These are phyloP conservation scores for Lecanicillium sp. DNA, from an alignment of 2,329 filamentous ascomycete species.

Conservation along the genomic window DNA sequence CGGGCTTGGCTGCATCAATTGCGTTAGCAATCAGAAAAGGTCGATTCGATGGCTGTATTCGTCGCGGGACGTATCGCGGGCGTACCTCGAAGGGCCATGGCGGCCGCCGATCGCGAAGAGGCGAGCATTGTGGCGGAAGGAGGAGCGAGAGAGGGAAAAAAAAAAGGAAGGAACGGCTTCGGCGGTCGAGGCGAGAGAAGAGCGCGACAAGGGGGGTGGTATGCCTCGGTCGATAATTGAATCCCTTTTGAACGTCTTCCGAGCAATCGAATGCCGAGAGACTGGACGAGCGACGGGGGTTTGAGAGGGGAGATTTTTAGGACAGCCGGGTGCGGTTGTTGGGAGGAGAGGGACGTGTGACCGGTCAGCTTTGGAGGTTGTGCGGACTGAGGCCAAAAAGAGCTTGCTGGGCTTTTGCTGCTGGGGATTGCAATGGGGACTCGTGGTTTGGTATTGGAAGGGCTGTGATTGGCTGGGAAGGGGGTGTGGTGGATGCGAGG, in stretches of 20 bases:
- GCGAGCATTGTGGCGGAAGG: conserved; percentile 37
- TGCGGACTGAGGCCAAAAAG: conserved; percentile 13
- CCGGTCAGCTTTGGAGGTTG: conserved; percentile 3
- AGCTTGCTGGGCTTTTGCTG: not conserved
- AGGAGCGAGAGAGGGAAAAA: conserved; percentile 11
- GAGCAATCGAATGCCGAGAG: conserved; percentile 6
- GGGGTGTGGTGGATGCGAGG: not conserved
- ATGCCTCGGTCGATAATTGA: not conserved
- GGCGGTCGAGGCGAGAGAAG: not conserved
- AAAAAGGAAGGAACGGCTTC: not conserved
- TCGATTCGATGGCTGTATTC: not conserved
- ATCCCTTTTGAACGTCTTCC: conserved; percentile 2
- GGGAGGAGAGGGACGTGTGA: not conserved
- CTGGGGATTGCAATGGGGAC: conserved; percentile 11
- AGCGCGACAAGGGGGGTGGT: not conserved
- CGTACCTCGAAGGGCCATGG: conserved; percentile 48
- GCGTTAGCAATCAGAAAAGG: conserved; percentile 1
- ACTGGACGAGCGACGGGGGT: not conserved
- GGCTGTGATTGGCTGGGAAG: conserved; percentile 13
- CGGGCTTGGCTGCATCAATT: conserved; percentile 54
- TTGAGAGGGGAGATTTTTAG: not conserved
- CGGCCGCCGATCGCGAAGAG: conserved; percentile 44
- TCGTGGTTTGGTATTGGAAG: conserved; percentile 10
- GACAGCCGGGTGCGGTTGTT: not conserved
- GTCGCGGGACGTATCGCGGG: not conserved